Evolutionary conservation across 1,284 basidiomycete genomes (phyloP), one percentile per base, ranked within the genome.

Genomic region (Ganoderma meredithae): DNA sequence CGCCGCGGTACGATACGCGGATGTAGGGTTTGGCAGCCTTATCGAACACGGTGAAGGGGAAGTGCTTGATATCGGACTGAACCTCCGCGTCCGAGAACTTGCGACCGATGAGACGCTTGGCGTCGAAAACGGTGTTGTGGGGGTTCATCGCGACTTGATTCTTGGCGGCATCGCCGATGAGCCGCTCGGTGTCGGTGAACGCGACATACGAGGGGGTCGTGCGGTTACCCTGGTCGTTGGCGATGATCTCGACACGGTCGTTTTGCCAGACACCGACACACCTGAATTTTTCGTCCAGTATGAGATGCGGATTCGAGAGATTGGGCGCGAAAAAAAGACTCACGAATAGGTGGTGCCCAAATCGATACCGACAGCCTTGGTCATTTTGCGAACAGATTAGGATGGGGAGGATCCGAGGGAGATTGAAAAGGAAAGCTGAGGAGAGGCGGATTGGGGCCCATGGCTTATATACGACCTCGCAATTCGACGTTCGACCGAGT

Each of bases 161-260:
- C 88, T 99, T 99, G 75, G 97, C 97, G 76, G 96, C 96, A 89
- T 99, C 97, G 82, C 97, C 97, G 79, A 99, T 99, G 81, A 99
- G 86, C 87, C 97, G 96, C 90, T 99, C 97, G 81, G 94, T 94
- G 74, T 95, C 86, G 76, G 96, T 97, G 89, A 99, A 99, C 76
- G 97, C 96, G 83, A 99, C 97, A 84, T 99, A 99, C 75, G 97
- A 99, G 68, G 97, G 97, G 68, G 97, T 99, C 76, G 97, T 98
- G 76, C 97, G 91, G 91, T 99, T 99, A 80, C 97, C 97, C 94
- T 98, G 96, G 86, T 98, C 96, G 83, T 97, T 96, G 84, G 95
- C 93, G 80, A 96, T 96, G 85, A 97, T 97, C 85, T 98, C 97
- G 74, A 98, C 97, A 79, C 96, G 95, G 87, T 98, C 96, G 77